phyloP scores from a whole-genome alignment of 208 protist species.

The Leishmania major region DNA sequence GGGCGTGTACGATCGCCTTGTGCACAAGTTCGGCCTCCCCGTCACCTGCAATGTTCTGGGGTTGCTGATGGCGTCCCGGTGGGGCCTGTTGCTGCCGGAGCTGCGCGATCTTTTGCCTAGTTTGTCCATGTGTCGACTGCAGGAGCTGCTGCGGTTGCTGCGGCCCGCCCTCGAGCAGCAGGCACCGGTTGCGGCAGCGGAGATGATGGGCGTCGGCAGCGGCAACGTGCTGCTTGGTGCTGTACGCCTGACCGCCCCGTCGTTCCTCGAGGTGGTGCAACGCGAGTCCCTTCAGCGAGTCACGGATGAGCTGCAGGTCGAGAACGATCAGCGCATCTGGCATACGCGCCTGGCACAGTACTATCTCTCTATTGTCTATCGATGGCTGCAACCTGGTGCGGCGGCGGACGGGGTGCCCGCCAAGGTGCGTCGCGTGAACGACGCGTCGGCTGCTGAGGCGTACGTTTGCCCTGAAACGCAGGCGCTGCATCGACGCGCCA shows the following conservation, averaged over 20 bases:
- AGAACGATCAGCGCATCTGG: slow-evolving; percentile 61
- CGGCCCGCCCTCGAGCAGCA: slow-evolving; percentile 51
- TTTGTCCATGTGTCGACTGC: slow-evolving; percentile 50
- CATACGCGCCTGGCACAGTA: slow-evolving; percentile 52
- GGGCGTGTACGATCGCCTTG: slow-evolving; percentile 48
- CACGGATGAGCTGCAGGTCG: slow-evolving; percentile 27
- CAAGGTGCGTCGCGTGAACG: background rate
- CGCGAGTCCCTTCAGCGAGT: slow-evolving; percentile 18
- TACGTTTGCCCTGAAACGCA: background rate
- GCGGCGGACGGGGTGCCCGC: background rate
- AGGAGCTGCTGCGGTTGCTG: slow-evolving; percentile 76
- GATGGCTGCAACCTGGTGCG: slow-evolving; percentile 11
- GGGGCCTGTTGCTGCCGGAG: slow-evolving; percentile 64
- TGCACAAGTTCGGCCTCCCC: slow-evolving; percentile 42
- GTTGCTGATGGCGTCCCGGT: slow-evolving; percentile 56
- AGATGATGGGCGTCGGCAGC: slow-evolving; percentile 22
- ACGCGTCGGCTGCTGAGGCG: background rate
- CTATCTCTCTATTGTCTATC: slow-evolving; percentile 54
- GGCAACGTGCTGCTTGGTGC: slow-evolving; percentile 49
- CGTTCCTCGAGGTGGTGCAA: slow-evolving; percentile 44
- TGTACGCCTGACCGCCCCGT: slow-evolving; percentile 44
- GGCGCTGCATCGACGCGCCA: slow-evolving; percentile 54
- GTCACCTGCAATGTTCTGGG: slow-evolving; percentile 55
- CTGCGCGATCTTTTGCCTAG: slow-evolving; percentile 57
- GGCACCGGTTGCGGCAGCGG: slow-evolving; percentile 8